phyloP scores from a whole-genome alignment of 257 asterid genomes.

The Solanum medicagineum region DNA sequence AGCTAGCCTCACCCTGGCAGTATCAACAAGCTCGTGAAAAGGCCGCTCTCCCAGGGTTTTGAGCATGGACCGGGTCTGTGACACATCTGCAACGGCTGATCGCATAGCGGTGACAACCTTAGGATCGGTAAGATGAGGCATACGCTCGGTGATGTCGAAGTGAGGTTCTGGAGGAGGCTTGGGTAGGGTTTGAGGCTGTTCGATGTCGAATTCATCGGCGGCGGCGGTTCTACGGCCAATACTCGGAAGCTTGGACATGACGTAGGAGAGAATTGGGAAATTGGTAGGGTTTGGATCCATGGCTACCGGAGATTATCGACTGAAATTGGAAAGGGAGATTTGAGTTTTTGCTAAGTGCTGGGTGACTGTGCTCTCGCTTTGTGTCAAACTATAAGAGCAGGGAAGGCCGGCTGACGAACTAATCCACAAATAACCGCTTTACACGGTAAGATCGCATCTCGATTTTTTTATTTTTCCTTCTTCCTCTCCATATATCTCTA shows the following conservation, averaged over 20 bases:
- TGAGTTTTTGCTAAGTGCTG: background rate
- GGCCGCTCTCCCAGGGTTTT: conserved; percentile 66
- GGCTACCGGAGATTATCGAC: background rate
- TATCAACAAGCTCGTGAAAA: conserved; percentile 82
- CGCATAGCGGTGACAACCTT: conserved; percentile 61
- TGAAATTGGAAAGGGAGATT: background rate
- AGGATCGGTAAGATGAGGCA: conserved; percentile 81
- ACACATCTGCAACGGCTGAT: conserved; percentile 59
- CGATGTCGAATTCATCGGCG: conserved; percentile 49
- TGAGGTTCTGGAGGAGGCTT: conserved; percentile 38
- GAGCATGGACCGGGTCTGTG: conserved; percentile 64
- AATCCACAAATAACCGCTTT: background rate
- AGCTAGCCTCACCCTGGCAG: conserved; percentile 42
- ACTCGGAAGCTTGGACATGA: conserved; percentile 63
- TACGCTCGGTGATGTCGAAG: conserved; percentile 69
- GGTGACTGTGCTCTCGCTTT: background rate
- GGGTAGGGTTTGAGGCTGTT: conserved; percentile 34
- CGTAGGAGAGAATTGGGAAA: conserved; percentile 81
- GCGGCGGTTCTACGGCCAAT: conserved; percentile 29
- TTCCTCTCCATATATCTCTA: background rate
- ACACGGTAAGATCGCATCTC: background rate
- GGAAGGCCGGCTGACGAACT: background rate
- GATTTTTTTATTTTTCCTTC: background rate
- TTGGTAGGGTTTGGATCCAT: conserved; percentile 88
- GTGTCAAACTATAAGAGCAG: background rate